These are phyloP conservation scores for Paxillus rubicundulus DNA, from an alignment of 768 basidiomycete species.

Conservation along the genomic window DNA sequence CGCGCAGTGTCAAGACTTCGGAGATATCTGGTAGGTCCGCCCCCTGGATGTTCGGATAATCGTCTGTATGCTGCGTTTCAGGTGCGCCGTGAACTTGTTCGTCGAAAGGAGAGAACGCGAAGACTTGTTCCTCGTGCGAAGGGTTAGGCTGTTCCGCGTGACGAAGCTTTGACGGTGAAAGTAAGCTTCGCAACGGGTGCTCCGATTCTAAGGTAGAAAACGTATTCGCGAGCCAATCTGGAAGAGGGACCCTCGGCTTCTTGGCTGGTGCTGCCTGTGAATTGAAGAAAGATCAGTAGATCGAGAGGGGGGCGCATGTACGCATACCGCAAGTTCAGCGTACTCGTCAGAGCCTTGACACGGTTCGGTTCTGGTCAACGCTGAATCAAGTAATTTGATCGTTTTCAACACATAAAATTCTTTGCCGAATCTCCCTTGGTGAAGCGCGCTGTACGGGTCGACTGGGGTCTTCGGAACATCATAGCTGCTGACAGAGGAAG, in stretches of 20 bases:
- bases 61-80: slow-evolving; percentile 2
- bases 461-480: slow-evolving; percentile 41
- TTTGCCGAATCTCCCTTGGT: slow-evolving; percentile 36
- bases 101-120: slow-evolving; percentile 31
- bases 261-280: slow-evolving; percentile 17
- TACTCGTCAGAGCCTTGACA: slow-evolving; percentile 6
- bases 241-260: slow-evolving; percentile 36
- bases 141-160: slow-evolving; percentile 1
- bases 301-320: slow-evolving; percentile 26
- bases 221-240: slow-evolving; percentile 55
- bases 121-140: slow-evolving; percentile 18
- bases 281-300: slow-evolving; percentile 13
- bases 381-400: slow-evolving; percentile 14
- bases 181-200: slow-evolving; percentile 35
- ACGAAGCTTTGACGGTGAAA: slow-evolving; percentile 15
- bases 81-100: neutral
- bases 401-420: slow-evolving; percentile 46
- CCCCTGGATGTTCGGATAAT: neutral
- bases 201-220: slow-evolving; percentile 42
- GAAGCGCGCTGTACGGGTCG: slow-evolving; percentile 37
- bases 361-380: neutral
- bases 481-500: slow-evolving; percentile 44
- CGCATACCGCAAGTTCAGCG: slow-evolving; percentile 22
- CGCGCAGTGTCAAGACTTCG: neutral
- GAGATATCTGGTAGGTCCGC: neutral